Percentiles rank a stretch among this genome's conserved stretches.
Conservation (phyloP, 495 filamentous ascomycete genomes). For the Astrothelium subdiscretum region DNA sequence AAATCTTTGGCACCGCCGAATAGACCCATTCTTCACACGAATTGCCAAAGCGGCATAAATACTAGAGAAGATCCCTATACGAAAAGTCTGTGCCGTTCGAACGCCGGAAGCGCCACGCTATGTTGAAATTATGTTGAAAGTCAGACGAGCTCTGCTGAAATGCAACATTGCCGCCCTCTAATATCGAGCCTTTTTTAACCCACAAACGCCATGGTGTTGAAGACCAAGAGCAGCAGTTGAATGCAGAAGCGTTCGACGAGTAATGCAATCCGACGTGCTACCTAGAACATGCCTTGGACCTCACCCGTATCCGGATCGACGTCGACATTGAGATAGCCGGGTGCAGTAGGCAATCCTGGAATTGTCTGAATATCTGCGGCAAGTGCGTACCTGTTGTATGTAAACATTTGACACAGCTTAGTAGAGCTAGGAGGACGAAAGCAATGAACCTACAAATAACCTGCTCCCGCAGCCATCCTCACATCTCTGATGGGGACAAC, state of each 20-base stretch:
- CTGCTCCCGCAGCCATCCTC: conserved; percentile 82
- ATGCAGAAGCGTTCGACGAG: not conserved
- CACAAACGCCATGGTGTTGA: conserved; percentile 1
- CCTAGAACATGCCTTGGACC: conserved; percentile 87
- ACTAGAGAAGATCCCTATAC: not conserved
- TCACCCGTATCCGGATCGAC: conserved; percentile 88
- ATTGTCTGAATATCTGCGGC: conserved; percentile 98
- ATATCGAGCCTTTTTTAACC: not conserved
- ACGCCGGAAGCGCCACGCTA: not conserved
- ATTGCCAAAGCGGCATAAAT: not conserved
- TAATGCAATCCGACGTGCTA: not conserved
- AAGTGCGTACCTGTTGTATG: conserved; percentile 58
- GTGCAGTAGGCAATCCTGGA: conserved; percentile 86
- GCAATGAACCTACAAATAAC: conserved; percentile 58
- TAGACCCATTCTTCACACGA: too few species aligned
- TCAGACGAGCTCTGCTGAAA: not conserved
- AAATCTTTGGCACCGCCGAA: too few species aligned
- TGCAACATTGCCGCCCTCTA: not conserved
- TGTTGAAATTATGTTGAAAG: not conserved
- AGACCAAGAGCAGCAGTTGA: not conserved
- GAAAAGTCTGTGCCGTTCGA: not conserved
- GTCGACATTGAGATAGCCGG: conserved; percentile 93
- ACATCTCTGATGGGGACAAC: conserved; percentile 93
- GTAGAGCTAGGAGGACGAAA: not conserved
- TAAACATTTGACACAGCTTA: conserved; percentile 11